These are phyloP conservation scores for Kwoniella europaea DNA, from an alignment of 768 basidiomycete genomes.

Conservation along the genomic window DNA sequence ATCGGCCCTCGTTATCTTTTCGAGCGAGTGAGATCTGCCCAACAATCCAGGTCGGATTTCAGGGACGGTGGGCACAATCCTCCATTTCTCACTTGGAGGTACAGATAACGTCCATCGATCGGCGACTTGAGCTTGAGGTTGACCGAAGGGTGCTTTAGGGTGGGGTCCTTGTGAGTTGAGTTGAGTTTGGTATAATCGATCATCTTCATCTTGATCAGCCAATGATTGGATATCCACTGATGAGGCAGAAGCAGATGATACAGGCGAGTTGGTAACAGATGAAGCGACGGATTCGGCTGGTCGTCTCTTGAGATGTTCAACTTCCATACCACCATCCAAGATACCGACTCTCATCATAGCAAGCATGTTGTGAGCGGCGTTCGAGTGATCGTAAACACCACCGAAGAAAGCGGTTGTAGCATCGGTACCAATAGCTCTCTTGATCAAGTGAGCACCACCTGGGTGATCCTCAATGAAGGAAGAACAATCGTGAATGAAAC, in stretches of 20 bases:
- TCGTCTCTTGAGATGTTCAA: conserved; percentile 58
- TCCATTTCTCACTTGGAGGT: conserved; percentile 74
- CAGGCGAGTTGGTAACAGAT: conserved; percentile 32
- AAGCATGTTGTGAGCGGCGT: conserved; percentile 82
- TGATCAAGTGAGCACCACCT: conserved; percentile 81
- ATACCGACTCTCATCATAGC: conserved; percentile 78
- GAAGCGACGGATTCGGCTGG: conserved; percentile 39
- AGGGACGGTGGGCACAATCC: conserved; percentile 63
- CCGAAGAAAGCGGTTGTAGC: conserved; percentile 94
- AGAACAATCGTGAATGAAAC: conserved; percentile 89
- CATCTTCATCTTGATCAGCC: conserved; percentile 18
- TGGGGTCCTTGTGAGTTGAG: conserved; percentile 48
- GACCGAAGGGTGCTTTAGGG: conserved; percentile 58
- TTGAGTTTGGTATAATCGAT: conserved; percentile 38
- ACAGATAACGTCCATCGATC: conserved; percentile 60
- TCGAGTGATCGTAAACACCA: conserved; percentile 85
- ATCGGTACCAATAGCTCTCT: conserved; percentile 85
- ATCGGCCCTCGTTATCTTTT: conserved; percentile 45
- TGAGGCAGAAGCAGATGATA: conserved; percentile 33
- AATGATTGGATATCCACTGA: conserved; percentile 26
- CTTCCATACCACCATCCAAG: conserved; percentile 70
- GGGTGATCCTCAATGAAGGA: conserved; percentile 89
- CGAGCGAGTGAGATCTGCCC: conserved; percentile 28
- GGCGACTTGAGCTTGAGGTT: conserved; percentile 63
- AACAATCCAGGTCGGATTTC: conserved; percentile 50